Conservation (phyloP, 306 rosid genomes). For the Inga laurina region DNA sequence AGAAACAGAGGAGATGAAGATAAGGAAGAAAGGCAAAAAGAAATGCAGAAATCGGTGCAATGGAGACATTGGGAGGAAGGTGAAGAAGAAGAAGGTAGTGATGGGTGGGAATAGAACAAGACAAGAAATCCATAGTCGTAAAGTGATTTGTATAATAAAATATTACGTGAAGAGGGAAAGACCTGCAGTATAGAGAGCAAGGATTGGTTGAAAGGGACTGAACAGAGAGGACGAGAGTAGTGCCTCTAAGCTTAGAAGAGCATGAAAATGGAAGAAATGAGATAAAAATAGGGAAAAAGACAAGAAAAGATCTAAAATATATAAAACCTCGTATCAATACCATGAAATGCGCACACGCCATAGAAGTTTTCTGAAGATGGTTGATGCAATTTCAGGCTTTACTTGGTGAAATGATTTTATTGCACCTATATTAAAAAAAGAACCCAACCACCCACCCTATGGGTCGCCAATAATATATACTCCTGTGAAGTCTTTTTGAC, state of each 20-base stretch:
- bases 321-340: no score
- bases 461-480: no score
- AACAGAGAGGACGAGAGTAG: not conserved
- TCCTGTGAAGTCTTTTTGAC: no score
- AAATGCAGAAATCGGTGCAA: not conserved
- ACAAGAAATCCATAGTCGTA: not conserved
- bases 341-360: no score
- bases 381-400: no score
- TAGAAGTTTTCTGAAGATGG: no score
- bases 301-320: no score
- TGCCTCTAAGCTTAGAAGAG: not conserved
- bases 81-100: no score
- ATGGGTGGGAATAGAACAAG: not conserved
- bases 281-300: no score
- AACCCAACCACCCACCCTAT: no score
- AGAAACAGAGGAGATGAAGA: slow-evolving; percentile 42
- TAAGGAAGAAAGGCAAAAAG: slow-evolving; percentile 25
- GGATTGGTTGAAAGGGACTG: not conserved
- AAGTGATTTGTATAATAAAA: slow-evolving; percentile 2
- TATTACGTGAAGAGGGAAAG: not conserved
- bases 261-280: not conserved
- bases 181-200: not conserved
- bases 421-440: no score
- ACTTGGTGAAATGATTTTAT: no score
- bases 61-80: slow-evolving; percentile 23